Percentiles rank a stretch among this genome's conserved stretches.
Conservation (phyloP, 1,284 basidiomycete species). For the Gymnopus androsaceus region DNA sequence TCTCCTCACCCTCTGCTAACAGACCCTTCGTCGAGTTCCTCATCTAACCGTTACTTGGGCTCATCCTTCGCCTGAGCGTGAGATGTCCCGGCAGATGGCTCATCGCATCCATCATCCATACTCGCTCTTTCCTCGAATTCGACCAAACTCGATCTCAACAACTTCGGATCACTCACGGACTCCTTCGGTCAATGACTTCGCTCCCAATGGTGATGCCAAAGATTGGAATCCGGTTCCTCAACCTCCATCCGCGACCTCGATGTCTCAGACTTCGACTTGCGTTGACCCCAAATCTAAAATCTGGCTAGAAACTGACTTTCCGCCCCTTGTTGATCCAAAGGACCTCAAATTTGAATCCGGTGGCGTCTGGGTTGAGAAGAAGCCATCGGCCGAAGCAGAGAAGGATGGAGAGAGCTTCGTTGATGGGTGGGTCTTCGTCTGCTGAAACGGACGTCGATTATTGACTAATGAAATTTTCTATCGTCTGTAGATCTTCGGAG, state of each 20-base stretch:
- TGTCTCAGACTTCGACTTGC: not conserved
- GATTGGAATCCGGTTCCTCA: constrained; percentile 7
- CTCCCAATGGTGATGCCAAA: not conserved
- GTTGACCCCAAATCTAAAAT: too few species aligned
- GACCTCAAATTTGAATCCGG: constrained; percentile 22
- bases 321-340: constrained; percentile 35
- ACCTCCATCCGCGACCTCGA: constrained; percentile 12
- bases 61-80: constrained; percentile 47
- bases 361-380: constrained; percentile 32
- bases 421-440: constrained; percentile 12
- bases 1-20: constrained; percentile 3
- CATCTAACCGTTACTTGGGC: constrained; percentile 79
- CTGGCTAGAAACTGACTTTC: constrained; percentile 44
- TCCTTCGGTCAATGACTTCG: constrained; percentile 11
- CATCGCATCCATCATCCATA: constrained; percentile 13
- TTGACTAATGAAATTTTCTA: not conserved
- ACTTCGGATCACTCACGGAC: not conserved
- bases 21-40: constrained; percentile 70
- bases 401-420: constrained; percentile 1
- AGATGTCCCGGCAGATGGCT: constrained; percentile 24
- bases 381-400: constrained; percentile 7
- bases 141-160: constrained; percentile 4
- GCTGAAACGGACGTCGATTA: not conserved
- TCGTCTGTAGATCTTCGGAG: not conserved
- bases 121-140: constrained; percentile 19